Evolutionary conservation across 176 grass and related monocot genomes (phyloP).

Genomic region (Zoysia pacifica): DNA sequence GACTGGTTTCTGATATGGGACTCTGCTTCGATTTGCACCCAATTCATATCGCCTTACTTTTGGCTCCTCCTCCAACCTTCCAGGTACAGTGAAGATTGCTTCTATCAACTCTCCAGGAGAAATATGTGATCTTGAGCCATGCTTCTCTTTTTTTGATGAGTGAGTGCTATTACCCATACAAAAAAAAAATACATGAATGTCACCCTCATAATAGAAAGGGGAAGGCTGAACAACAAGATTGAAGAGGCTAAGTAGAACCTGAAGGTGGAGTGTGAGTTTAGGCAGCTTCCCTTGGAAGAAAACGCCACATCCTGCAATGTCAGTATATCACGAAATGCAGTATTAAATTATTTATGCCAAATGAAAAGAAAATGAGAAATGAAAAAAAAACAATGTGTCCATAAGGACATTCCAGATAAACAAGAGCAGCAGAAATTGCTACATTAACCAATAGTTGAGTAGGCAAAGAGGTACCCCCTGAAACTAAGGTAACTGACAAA

Average conservation of each 20-base stretch:
- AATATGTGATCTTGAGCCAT: conserved; percentile 38
- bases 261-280: conserved; percentile 34
- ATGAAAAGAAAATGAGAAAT: background rate
- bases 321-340: conserved; percentile 18
- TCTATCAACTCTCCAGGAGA: conserved; percentile 68
- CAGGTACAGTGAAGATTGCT: conserved; percentile 78
- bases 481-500: background rate
- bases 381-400: conserved; percentile 17
- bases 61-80: conserved; percentile 60
- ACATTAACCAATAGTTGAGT: conserved; percentile 2
- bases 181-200: conserved; percentile 17
- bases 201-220: background rate
- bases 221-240: background rate
- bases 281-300: conserved; percentile 28
- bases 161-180: conserved; percentile 33
- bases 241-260: conserved; percentile 40
- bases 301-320: conserved; percentile 42
- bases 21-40: conserved; percentile 67
- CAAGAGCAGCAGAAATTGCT: conserved; percentile 6
- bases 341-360: conserved; percentile 15
- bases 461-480: background rate
- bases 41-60: conserved; percentile 54
- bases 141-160: conserved; percentile 38
- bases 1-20: conserved; percentile 55
- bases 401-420: background rate